phyloP scores from a whole-genome alignment of 805 yeast species.

The Metschnikowia santaceciliae region DNA sequence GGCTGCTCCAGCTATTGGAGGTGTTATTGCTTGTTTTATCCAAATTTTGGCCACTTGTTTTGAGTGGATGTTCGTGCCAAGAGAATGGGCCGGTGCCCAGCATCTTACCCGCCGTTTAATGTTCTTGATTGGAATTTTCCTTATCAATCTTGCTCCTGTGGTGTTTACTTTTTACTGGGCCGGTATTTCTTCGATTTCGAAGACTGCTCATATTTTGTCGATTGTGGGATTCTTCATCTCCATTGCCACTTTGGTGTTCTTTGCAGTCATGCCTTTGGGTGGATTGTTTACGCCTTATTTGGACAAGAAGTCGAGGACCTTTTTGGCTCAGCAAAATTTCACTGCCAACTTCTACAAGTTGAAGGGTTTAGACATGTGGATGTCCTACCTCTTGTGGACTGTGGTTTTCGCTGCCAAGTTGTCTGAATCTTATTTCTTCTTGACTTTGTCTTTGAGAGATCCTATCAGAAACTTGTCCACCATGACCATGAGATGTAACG shows the following conservation, averaged over 20 bases:
- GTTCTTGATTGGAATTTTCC: constrained; percentile 64
- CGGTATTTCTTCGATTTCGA: constrained; percentile 60
- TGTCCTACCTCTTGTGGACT: constrained; percentile 90
- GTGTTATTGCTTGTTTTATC: constrained; percentile 75
- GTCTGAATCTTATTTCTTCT: constrained; percentile 72
- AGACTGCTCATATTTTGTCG: constrained; percentile 71
- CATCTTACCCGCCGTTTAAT: constrained; percentile 84
- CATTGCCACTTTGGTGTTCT: constrained; percentile 76
- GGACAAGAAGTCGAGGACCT: constrained; percentile 81
- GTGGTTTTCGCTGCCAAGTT: constrained; percentile 86
- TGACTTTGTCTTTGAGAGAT: constrained; percentile 74
- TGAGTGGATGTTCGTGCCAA: constrained; percentile 96
- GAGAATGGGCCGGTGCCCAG: constrained; percentile 99
- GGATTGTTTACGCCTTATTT: constrained; percentile 91
- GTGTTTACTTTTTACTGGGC: constrained; percentile 82
- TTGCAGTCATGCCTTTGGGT: constrained; percentile 94
- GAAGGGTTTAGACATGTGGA: constrained; percentile 88
- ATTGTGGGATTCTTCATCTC: constrained; percentile 89
- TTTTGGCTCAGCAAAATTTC: constrained; percentile 91
- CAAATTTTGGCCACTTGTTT: constrained; percentile 84
- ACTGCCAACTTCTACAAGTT: constrained; percentile 86
- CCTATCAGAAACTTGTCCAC: constrained; percentile 87
- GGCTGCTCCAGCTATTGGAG: constrained; percentile 93
- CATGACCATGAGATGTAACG: constrained; percentile 88
- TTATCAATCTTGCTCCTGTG: constrained; percentile 77